Conservation (phyloP, 2,329 filamentous ascomycete species). For the Alternaria conjuncta region DNA sequence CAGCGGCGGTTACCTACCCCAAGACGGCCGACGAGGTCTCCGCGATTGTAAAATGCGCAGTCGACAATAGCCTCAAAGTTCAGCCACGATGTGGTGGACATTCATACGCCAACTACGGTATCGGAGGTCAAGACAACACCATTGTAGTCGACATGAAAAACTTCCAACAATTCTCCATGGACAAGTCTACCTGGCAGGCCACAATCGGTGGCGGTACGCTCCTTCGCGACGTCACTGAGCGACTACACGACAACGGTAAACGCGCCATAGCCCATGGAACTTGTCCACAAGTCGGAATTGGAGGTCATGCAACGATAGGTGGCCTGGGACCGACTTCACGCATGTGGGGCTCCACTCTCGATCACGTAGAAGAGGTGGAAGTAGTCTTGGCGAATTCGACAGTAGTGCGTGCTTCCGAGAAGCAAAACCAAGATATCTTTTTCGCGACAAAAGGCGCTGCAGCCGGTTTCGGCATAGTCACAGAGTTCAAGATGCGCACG, state of each 20-base stretch:
- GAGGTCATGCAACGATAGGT: constrained; percentile 47
- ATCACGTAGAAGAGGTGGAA: constrained; percentile 44
- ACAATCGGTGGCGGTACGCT: constrained; percentile 59
- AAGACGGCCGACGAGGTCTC: constrained; percentile 60
- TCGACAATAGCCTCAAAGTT: constrained; percentile 58
- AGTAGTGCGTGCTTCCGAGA: constrained; percentile 47
- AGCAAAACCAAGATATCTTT: constrained; percentile 49
- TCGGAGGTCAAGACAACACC: constrained; percentile 56
- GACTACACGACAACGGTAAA: constrained; percentile 43
- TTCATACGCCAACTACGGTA: constrained; percentile 62
- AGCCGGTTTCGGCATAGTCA: constrained; percentile 52
- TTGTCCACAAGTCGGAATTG: constrained; percentile 46
- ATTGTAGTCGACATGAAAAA: constrained; percentile 59
- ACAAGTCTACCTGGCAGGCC: constrained; percentile 53
- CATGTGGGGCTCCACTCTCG: constrained; percentile 43
- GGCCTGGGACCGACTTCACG: constrained; percentile 43
- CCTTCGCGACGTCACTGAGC: constrained; percentile 49
- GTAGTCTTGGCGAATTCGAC: constrained; percentile 51
- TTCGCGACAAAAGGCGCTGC: constrained; percentile 53
- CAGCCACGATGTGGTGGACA: constrained; percentile 70
- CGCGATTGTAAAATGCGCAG: constrained; percentile 65
- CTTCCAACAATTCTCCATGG: constrained; percentile 56
- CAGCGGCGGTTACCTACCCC: constrained; percentile 64
- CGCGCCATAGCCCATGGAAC: constrained; percentile 58
- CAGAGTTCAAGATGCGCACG: constrained; percentile 49